Evolutionary conservation across 1,284 basidiomycete species (phyloP).

Genomic region (Trichosporon ovoides): DNA sequence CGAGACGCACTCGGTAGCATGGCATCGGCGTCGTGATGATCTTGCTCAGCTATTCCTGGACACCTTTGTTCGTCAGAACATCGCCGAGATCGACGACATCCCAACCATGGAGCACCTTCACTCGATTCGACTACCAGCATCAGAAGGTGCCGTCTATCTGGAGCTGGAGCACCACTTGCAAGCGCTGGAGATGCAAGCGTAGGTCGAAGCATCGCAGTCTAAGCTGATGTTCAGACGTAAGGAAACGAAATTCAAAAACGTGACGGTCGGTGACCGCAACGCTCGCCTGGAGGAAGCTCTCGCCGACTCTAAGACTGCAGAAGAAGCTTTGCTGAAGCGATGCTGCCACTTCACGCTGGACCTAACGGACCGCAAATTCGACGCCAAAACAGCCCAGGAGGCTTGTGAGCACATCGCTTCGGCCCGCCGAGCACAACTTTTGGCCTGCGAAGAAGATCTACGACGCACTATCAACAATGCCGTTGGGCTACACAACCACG

Average conservation of each 20-base stretch:
- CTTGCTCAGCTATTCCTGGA: slow-evolving; percentile 82
- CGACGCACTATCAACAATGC: no score
- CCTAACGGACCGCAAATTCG: no score
- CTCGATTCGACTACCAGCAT: slow-evolving; percentile 73
- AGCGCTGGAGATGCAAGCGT: slow-evolving; percentile 46
- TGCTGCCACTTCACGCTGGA: no score
- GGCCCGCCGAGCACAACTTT: no score
- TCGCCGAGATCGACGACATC: slow-evolving; percentile 95
- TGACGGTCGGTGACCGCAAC: slow-evolving; percentile 68
- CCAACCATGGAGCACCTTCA: slow-evolving; percentile 67
- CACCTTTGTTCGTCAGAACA: slow-evolving; percentile 84
- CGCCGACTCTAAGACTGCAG: slow-evolving; percentile 82
- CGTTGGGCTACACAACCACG: slow-evolving; percentile 51
- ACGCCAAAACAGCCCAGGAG: no score
- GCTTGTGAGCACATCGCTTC: no score
- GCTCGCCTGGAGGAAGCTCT: slow-evolving; percentile 78
- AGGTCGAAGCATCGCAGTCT: slow-evolving; percentile 10
- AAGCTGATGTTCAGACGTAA: slow-evolving; percentile 54
- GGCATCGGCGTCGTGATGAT: slow-evolving; percentile 80
- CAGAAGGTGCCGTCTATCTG: slow-evolving; percentile 89
- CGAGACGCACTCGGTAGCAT: slow-evolving; percentile 82
- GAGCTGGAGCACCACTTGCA: slow-evolving; percentile 90
- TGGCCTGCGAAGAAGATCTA: not conserved
- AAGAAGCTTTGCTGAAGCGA: slow-evolving; percentile 85
- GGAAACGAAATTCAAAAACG: slow-evolving; percentile 61